phyloP scores from a whole-genome alignment of 192 early-diverging fungal genomes.

The Entomortierella beljakovae region DNA sequence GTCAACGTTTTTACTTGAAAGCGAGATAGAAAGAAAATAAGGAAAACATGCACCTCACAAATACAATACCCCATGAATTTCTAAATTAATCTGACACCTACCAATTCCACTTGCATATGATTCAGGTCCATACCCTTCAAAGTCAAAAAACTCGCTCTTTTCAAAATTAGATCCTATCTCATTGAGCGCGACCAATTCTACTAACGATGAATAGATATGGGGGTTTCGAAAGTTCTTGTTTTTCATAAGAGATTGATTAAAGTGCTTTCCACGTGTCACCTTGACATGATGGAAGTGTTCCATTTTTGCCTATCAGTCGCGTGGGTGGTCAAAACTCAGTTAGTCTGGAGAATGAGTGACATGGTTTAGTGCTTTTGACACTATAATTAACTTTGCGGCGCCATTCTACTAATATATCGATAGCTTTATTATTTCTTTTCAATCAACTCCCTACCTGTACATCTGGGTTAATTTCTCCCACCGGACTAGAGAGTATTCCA shows the following conservation, averaged over 20 bases:
- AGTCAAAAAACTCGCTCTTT: constrained; percentile 72
- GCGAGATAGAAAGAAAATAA: not conserved
- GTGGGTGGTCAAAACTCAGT: no score
- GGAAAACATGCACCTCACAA: not conserved
- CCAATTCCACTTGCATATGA: constrained; percentile 71
- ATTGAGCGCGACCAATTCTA: constrained; percentile 85
- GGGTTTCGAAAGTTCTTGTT: constrained; percentile 95
- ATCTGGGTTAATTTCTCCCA: constrained; percentile 66
- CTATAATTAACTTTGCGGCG: no score
- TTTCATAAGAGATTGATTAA: constrained; percentile 83
- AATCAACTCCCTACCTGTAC: constrained; percentile 63
- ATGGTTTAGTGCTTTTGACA: no score
- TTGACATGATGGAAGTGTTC: constrained; percentile 77
- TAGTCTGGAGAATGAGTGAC: no score
- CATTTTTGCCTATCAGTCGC: constrained; percentile 75
- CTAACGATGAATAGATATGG: constrained; percentile 87
- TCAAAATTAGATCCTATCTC: constrained; percentile 86
- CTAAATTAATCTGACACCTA: constrained; percentile 28
- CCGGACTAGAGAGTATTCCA: constrained; percentile 69
- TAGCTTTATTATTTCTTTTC: not conserved
- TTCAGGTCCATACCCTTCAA: constrained; percentile 70
- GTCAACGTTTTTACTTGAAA: not conserved
- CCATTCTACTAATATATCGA: no score
- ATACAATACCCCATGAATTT: not conserved
- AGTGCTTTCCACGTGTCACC: constrained; percentile 71